Evolutionary conservation across 192 early-diverging fungal genomes (phyloP), one percentile per base, ranked within the genome.

Genomic region (Funneliformis mosseae): DNA sequence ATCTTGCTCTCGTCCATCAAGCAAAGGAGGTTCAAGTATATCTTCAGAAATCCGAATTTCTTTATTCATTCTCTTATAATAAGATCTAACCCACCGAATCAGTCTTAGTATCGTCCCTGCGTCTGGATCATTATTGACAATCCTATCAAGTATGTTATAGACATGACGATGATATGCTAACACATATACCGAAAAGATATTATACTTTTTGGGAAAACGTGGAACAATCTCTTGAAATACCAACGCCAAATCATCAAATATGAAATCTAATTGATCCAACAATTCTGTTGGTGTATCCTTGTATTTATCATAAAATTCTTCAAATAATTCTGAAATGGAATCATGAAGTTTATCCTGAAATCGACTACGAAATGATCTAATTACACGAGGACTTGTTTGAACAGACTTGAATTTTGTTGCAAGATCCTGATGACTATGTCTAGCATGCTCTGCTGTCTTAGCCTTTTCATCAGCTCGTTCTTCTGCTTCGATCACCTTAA

Each of bases 401-500:
- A 86, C 81, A 85, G 75, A 71, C 33, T 75, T 80, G 16, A 83
- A 76, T 82, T 84, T 89, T 74, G 62, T 69, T n/a, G 85, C 87
- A 3, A 92, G 74, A 41, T 86, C 84, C 38, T 88, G 87, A 42
- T 86, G 83, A 63, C 83, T 89, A 27, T 84, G 63, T 23, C 85
- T 84, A 4, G 86, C 88, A 33, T 86, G 87, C 41, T 83, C 77
- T 39, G 88, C 87, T 14, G 87, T 82, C 55, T 82, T 80, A 0
- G 90, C 90, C 50, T 93, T 85, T 80, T 95, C 93, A 86, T 99
- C 98, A 2, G 93, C 92, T 10, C 86, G 84, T 84, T 99, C 98
- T 83, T 99, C 98, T 18, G 84, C 85, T 83, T 99, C 98, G 69
- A 99, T 93, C 33, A 99, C 93, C 79, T 99, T 99, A 79, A 96